Evolutionary conservation across 2,329 filamentous ascomycete species (phyloP).

Genomic region (Daldinia sp.): DNA sequence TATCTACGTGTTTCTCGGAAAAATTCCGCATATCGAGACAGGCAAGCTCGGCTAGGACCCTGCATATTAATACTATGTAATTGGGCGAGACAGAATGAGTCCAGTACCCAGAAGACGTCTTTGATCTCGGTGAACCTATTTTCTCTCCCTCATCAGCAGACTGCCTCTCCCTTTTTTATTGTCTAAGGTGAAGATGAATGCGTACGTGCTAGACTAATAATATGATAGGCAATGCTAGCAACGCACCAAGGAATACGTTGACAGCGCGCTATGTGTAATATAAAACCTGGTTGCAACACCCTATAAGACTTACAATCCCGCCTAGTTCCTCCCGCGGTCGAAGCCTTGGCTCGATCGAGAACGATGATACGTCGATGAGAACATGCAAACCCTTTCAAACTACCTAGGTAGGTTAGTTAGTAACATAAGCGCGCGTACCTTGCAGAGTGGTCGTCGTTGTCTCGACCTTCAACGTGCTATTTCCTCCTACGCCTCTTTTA

Average conservation of each 20-base stretch:
- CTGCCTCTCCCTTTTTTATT: background rate
- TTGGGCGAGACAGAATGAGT: slow-evolving; percentile 18
- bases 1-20: slow-evolving; percentile 19
- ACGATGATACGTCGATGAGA: slow-evolving; percentile 1
- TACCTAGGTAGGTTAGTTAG: background rate
- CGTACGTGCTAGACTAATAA: background rate
- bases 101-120: slow-evolving; percentile 6
- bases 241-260: background rate
- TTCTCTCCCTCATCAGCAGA: slow-evolving; percentile 4
- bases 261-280: background rate
- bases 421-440: slow-evolving; percentile 28
- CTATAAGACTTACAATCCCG: background rate
- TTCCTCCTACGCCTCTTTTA: slow-evolving; percentile 4
- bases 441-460: slow-evolving; percentile 18
- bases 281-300: background rate
- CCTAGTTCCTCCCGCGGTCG: background rate
- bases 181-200: background rate
- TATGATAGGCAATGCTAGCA: background rate
- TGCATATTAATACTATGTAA: slow-evolving; percentile 11
- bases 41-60: slow-evolving; percentile 6
- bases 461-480: slow-evolving; percentile 7
- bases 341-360: slow-evolving; percentile 1
- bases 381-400: background rate
- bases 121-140: slow-evolving; percentile 3
- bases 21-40: slow-evolving; percentile 20